phyloP scores from a whole-genome alignment of 371 early-diverging fungal genomes.

The Funneliformis caledonium region DNA sequence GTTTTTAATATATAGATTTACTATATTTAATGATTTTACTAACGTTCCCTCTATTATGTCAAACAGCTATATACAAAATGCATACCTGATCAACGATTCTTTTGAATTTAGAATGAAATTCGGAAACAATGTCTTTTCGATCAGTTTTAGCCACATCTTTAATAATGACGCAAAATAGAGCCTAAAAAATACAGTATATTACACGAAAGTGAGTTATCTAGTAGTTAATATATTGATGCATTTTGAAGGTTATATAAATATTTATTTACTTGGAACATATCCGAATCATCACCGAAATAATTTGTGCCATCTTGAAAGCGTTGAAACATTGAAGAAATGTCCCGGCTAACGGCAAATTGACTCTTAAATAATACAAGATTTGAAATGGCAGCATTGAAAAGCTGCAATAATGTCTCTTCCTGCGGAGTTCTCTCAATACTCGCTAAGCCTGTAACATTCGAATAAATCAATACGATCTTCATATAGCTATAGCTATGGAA shows the following conservation, averaged over 20 bases:
- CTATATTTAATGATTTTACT: too few species aligned
- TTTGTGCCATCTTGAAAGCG: slow-evolving; percentile 35
- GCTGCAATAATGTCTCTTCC: slow-evolving; percentile 44
- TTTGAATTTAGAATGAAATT: slow-evolving; percentile 30
- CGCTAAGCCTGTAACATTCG: slow-evolving; percentile 28
- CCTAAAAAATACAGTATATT: too few species aligned
- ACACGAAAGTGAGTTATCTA: not conserved
- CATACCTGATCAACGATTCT: slow-evolving; percentile 27
- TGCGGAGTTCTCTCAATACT: slow-evolving; percentile 42
- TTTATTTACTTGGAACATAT: slow-evolving; percentile 30
- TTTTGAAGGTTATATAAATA: not conserved
- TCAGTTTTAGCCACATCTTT: slow-evolving; percentile 38
- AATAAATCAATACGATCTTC: too few species aligned
- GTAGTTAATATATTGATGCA: not conserved
- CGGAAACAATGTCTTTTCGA: slow-evolving; percentile 10
- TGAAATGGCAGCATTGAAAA: slow-evolving; percentile 43
- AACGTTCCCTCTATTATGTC: too few species aligned
- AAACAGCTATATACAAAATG: too few species aligned
- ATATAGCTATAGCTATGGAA: too few species aligned
- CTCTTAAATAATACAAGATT: slow-evolving; percentile 34
- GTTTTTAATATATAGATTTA: not conserved
- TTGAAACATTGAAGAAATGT: slow-evolving; percentile 38
- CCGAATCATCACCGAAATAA: slow-evolving; percentile 31
- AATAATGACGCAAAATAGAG: slow-evolving; percentile 37
- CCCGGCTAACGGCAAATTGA: slow-evolving; percentile 36